A percentile compares a stretch with the other conserved stretches of the same genome.
phyloP scores from a whole-genome alignment of 441 rosid species.

The Rhodomyrtus psidioides region DNA sequence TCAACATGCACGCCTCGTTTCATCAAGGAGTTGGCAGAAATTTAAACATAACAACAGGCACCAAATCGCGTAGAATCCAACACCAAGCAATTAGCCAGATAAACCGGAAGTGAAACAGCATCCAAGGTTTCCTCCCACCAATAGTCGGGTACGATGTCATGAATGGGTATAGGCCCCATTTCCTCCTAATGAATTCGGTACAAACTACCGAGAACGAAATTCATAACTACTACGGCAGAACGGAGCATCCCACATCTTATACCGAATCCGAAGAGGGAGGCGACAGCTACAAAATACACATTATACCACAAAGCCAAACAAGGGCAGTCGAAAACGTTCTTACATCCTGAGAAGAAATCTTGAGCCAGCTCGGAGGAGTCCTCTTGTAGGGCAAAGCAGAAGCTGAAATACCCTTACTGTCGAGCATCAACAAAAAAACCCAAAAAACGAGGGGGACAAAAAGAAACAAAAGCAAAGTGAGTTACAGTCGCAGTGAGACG shows the following conservation, averaged over 20 bases:
- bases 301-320: neutral
- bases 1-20: neutral
- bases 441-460: neutral
- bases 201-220: neutral
- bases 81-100: neutral
- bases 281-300: neutral
- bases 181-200: neutral
- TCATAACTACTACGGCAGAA: neutral
- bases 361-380: slow-evolving; percentile 69
- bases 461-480: neutral
- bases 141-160: neutral
- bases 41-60: neutral
- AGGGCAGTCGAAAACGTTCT: neutral
- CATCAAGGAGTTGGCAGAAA: neutral
- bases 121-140: neutral
- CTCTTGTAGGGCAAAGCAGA: slow-evolving; percentile 82
- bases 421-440: neutral
- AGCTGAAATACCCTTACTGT: slow-evolving; percentile 83
- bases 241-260: neutral
- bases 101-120: neutral
- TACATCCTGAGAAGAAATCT: slow-evolving; percentile 55
- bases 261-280: neutral
- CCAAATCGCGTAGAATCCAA: neutral
- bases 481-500: neutral
- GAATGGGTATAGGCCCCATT: neutral